These are phyloP conservation scores for Stemphylium beticola DNA, from an alignment of 2,329 filamentous ascomycete species.

Conservation along the genomic window DNA sequence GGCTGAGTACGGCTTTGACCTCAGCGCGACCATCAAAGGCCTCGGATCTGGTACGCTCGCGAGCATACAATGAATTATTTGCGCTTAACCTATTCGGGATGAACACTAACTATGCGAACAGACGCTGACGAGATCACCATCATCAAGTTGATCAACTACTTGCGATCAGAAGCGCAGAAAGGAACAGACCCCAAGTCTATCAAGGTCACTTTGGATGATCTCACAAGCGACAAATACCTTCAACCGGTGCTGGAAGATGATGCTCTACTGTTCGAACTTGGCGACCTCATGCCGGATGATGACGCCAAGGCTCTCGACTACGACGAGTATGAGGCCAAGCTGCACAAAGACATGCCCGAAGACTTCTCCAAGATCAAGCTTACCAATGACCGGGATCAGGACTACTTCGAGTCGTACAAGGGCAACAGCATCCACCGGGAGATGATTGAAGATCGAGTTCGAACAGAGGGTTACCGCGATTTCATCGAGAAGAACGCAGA, in stretches of 20 bases:
- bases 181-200: conserved; percentile 51
- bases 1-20: conserved; percentile 36
- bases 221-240: conserved; percentile 81
- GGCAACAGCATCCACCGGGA: conserved; percentile 84
- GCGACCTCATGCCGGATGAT: conserved; percentile 66
- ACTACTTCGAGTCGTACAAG: conserved; percentile 70
- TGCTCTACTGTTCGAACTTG: conserved; percentile 83
- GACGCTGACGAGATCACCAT: conserved; percentile 42
- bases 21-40: conserved; percentile 34
- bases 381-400: conserved; percentile 58
- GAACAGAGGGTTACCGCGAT: conserved; percentile 91
- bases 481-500: conserved; percentile 93
- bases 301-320: conserved; percentile 40
- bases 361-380: conserved; percentile 38
- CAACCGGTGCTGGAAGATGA: conserved; percentile 89
- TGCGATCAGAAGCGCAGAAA: conserved; percentile 51
- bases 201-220: conserved; percentile 63
- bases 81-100: conserved; percentile 24
- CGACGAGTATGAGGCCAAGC: conserved; percentile 45
- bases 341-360: conserved; percentile 50
- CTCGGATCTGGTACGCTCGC: conserved; percentile 36
- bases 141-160: conserved; percentile 55
- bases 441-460: conserved; percentile 89
- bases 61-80: background rate
- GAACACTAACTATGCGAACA: conserved; percentile 24